phyloP scores from a whole-genome alignment of 805 yeast species.

The Starmerella stigmatis region DNA sequence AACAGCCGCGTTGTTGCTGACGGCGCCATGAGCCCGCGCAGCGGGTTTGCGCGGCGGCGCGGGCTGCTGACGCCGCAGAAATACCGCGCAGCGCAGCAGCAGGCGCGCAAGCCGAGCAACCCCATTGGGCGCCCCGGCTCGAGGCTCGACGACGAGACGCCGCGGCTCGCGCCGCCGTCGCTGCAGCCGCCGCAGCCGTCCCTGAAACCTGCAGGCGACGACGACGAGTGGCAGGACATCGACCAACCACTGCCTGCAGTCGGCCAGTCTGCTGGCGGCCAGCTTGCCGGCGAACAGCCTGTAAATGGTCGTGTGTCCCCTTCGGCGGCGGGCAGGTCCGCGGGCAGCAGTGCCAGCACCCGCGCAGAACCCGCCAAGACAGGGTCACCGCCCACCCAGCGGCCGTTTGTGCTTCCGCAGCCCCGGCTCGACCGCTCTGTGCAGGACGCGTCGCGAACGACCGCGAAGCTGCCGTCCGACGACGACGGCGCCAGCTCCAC shows the following conservation, averaged over 20 bases:
- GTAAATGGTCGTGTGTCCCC: too few relatives aligned
- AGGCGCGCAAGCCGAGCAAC: slow-evolving; percentile 17
- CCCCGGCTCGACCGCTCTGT: background rate
- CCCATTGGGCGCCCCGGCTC: slow-evolving; percentile 8
- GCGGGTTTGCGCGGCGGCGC: slow-evolving; percentile 4
- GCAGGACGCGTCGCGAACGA: background rate
- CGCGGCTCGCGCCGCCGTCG: background rate
- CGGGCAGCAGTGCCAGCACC: background rate
- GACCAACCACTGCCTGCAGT: slow-evolving; percentile 3
- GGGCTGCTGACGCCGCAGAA: slow-evolving; percentile 6
- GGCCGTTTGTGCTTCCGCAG: background rate
- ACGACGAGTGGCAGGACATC: slow-evolving; percentile 23
- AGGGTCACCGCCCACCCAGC: background rate
- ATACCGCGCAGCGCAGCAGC: slow-evolving; percentile 13
- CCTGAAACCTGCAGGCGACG: slow-evolving; percentile 6
- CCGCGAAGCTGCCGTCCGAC: slow-evolving; percentile 2
- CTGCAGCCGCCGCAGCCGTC: background rate
- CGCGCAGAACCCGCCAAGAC: background rate
- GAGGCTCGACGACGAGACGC: background rate
- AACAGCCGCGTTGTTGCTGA: slow-evolving; percentile 12
- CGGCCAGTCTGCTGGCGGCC: background rate
- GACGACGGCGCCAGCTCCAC: slow-evolving; percentile 5
- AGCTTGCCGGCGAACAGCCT: background rate
- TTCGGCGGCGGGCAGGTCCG: too few relatives aligned
- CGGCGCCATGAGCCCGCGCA: slow-evolving; percentile 7